phyloP scores from a whole-genome alignment of 2,329 filamentous ascomycete genomes.

The Seiridium cupressi region DNA sequence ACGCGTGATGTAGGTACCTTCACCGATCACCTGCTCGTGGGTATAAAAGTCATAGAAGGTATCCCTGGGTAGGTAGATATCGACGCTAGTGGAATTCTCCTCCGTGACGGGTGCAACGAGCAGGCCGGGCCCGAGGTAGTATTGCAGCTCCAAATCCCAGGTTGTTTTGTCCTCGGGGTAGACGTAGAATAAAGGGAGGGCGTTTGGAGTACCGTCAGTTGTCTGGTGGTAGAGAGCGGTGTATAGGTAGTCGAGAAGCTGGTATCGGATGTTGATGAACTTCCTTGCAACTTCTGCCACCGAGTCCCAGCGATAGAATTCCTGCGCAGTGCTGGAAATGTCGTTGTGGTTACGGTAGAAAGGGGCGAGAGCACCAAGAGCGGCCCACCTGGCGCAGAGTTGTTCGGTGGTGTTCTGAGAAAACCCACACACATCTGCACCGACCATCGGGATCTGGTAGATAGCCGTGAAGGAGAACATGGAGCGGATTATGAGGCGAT shows the following conservation, averaged over 20 bases:
- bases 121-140: conserved; percentile 42
- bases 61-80: conserved; percentile 45
- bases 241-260: conserved; percentile 73
- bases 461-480: conserved; percentile 62
- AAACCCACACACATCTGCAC: conserved; percentile 77
- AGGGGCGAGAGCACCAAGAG: conserved; percentile 69
- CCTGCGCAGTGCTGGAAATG: conserved; percentile 53
- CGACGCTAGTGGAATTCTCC: conserved; percentile 40
- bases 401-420: conserved; percentile 63
- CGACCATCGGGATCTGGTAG: conserved; percentile 68
- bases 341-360: conserved; percentile 76
- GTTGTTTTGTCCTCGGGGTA: conserved; percentile 53
- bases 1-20: conserved; percentile 35
- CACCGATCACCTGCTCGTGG: conserved; percentile 39
- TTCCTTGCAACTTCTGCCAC: conserved; percentile 62
- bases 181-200: conserved; percentile 68
- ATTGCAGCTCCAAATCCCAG: conserved; percentile 42
- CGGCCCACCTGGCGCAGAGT: conserved; percentile 74
- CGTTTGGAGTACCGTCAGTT: conserved; percentile 59
- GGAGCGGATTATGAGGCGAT: conserved; percentile 55
- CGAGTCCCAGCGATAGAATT: conserved; percentile 67
- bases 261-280: conserved; percentile 68
- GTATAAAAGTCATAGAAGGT: conserved; percentile 53
- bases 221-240: conserved; percentile 64
- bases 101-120: conserved; percentile 45